These are phyloP conservation scores for Glycine soja DNA, from an alignment of 306 rosid genomes.

Conservation along the genomic window DNA sequence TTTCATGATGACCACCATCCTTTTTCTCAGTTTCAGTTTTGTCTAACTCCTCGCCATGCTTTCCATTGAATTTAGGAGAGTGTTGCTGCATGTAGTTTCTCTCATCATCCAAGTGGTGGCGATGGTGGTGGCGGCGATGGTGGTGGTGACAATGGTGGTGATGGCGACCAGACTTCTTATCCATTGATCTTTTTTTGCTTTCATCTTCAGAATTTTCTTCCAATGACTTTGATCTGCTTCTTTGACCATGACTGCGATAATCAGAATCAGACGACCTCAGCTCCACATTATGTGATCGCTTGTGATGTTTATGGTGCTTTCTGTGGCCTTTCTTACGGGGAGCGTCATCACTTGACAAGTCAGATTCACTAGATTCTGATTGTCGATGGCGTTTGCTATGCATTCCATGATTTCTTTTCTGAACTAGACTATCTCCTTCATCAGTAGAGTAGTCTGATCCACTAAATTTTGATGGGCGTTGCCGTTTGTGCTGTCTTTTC, in stretches of 20 bases:
- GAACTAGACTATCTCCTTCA: conserved; percentile 47
- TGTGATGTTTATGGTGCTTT: conserved; percentile 61
- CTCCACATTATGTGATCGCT: conserved; percentile 56
- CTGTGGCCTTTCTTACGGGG: conserved; percentile 50
- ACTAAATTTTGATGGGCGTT: conserved; percentile 38
- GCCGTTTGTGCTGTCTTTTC: conserved; percentile 55
- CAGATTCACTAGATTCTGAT: conserved; percentile 52
- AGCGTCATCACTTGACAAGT: conserved; percentile 50
- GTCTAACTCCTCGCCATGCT: conserved; percentile 34
- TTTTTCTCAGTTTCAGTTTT: conserved; percentile 30
- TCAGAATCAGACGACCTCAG: conserved; percentile 62
- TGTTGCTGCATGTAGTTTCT: conserved; percentile 42
- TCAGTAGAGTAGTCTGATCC: conserved; percentile 52
- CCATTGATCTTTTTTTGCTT: conserved; percentile 44
- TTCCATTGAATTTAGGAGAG: conserved; percentile 42
- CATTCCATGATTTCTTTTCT: conserved; percentile 59
- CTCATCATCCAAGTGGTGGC: conserved; percentile 51
- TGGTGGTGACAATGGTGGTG: conserved; percentile 49
- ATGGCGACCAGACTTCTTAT: conserved; percentile 51
- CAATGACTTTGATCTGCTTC: conserved; percentile 65
- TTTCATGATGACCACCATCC: conserved; percentile 34
- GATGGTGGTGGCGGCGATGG: conserved; percentile 41
- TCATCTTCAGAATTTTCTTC: conserved; percentile 63
- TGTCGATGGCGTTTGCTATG: conserved; percentile 57
- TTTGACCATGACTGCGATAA: conserved; percentile 28